Evolutionary conservation across 1,139 yeast species (phyloP).

Genomic region (Pichia sp.): DNA sequence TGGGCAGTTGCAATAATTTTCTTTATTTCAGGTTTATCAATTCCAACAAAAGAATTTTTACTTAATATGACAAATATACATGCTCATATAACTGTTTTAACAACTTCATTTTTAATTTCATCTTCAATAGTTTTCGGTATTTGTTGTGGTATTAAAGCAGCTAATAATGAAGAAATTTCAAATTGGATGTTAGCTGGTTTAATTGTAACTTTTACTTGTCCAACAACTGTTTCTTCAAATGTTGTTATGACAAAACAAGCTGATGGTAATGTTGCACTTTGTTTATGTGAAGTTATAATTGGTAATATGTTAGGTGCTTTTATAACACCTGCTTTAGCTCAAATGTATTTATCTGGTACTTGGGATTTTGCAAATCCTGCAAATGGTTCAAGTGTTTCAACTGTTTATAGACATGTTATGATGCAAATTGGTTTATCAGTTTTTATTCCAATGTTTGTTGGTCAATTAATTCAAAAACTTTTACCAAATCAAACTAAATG

Average conservation of each 20-base stretch:
- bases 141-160: slow-evolving; percentile 56
- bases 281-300: slow-evolving; percentile 76
- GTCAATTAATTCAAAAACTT: slow-evolving; percentile 70
- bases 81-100: slow-evolving; percentile 67
- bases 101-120: slow-evolving; percentile 67
- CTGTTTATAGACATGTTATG: slow-evolving; percentile 69
- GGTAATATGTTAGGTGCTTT: slow-evolving; percentile 85
- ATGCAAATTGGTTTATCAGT: slow-evolving; percentile 80
- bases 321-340: slow-evolving; percentile 76
- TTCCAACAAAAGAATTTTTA: slow-evolving; percentile 55
- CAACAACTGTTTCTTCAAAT: slow-evolving; percentile 83
- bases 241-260: slow-evolving; percentile 72
- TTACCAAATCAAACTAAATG: slow-evolving; percentile 60
- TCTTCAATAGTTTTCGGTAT: slow-evolving; percentile 72
- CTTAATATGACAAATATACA: slow-evolving; percentile 68
- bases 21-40: slow-evolving; percentile 71
- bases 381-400: slow-evolving; percentile 42
- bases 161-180: slow-evolving; percentile 53
- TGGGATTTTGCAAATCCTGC: slow-evolving; percentile 87
- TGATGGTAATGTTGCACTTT: slow-evolving; percentile 71
- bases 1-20: slow-evolving; percentile 86
- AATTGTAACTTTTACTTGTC: slow-evolving; percentile 77
- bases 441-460: slow-evolving; percentile 80
- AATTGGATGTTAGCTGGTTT: slow-evolving; percentile 75
- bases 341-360: slow-evolving; percentile 51